Evolutionary conservation across 2,329 filamentous ascomycete genomes (phyloP).

Genomic region (Zasmidium citrigriseum): DNA sequence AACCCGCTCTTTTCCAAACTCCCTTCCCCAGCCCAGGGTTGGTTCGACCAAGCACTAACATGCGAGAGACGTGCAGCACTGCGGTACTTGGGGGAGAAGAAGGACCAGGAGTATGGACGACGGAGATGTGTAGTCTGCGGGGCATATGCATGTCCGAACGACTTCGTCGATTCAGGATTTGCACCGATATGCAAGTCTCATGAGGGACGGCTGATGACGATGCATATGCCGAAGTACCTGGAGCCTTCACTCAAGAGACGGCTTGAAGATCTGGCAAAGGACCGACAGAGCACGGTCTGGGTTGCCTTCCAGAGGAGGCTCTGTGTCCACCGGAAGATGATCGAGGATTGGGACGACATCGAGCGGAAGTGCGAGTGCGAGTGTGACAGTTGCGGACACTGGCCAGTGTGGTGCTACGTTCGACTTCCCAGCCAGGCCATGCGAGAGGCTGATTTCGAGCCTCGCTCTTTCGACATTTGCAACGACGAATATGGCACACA

Average conservation of each 20-base stretch:
- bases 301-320: constrained; percentile 18
- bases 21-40: constrained; percentile 16
- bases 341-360: constrained; percentile 18
- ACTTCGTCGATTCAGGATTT: constrained; percentile 16
- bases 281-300: constrained; percentile 16
- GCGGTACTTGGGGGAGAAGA: constrained; percentile 25
- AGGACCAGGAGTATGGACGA: constrained; percentile 19
- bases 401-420: constrained; percentile 20
- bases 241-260: constrained; percentile 18
- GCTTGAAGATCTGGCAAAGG: constrained; percentile 10
- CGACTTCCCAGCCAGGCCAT: constrained; percentile 6
- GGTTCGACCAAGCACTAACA: constrained; percentile 19
- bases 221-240: constrained; percentile 14
- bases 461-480: neutral
- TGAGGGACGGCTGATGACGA: constrained; percentile 25
- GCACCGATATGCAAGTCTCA: constrained; percentile 27
- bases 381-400: constrained; percentile 25
- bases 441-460: neutral
- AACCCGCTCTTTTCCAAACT: constrained; percentile 31
- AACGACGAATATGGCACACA: neutral
- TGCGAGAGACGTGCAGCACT: constrained; percentile 29
- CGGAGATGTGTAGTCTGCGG: constrained; percentile 29
- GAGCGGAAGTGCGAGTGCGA: constrained; percentile 14
- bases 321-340: constrained; percentile 22
- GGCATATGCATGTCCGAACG: constrained; percentile 13